Conservation (phyloP, 306 rosid genomes). For the Cicer arietinum region DNA sequence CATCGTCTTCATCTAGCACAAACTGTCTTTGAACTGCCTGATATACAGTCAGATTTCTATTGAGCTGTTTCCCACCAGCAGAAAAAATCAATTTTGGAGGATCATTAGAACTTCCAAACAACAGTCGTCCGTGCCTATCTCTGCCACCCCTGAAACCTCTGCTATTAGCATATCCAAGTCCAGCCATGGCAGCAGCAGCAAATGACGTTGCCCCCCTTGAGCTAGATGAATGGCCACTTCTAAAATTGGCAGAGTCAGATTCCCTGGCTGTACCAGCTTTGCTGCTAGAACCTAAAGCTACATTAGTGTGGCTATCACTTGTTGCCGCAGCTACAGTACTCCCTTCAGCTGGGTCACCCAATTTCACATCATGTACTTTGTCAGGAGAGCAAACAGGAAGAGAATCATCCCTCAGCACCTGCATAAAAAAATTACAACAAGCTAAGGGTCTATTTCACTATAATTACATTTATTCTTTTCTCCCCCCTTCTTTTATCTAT, state of each 20-base stretch:
- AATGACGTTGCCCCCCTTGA: slow-evolving; percentile 95
- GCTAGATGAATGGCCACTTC: slow-evolving; percentile 72
- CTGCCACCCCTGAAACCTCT: slow-evolving; percentile 90
- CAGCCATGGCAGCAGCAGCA: slow-evolving; percentile 99
- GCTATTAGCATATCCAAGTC: slow-evolving; percentile 84
- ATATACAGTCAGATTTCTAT: slow-evolving; percentile 88
- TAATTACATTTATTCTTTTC: no score
- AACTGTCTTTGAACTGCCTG: slow-evolving; percentile 97
- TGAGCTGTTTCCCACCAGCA: slow-evolving; percentile 92
- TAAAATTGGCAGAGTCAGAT: slow-evolving; percentile 72
- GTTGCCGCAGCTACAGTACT: slow-evolving; percentile 64
- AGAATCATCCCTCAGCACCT: slow-evolving; percentile 92
- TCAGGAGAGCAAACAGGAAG: slow-evolving; percentile 94
- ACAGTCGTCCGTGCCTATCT: slow-evolving; percentile 82
- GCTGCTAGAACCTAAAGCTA: slow-evolving; percentile 92
- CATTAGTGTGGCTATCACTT: slow-evolving; percentile 72
- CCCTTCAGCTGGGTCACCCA: slow-evolving; percentile 88
- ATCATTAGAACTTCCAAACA: slow-evolving; percentile 72
- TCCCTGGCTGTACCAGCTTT: slow-evolving; percentile 76
- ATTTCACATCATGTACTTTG: slow-evolving; percentile 94
- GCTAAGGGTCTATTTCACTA: neutral
- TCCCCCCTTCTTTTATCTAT: neutral
- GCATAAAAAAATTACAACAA: slow-evolving; percentile 34
- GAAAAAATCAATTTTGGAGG: slow-evolving; percentile 82
- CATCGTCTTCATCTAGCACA: slow-evolving; percentile 93